Evolutionary conservation across 495 filamentous ascomycete genomes (phyloP).

Genomic region (Penicillium arizonense): DNA sequence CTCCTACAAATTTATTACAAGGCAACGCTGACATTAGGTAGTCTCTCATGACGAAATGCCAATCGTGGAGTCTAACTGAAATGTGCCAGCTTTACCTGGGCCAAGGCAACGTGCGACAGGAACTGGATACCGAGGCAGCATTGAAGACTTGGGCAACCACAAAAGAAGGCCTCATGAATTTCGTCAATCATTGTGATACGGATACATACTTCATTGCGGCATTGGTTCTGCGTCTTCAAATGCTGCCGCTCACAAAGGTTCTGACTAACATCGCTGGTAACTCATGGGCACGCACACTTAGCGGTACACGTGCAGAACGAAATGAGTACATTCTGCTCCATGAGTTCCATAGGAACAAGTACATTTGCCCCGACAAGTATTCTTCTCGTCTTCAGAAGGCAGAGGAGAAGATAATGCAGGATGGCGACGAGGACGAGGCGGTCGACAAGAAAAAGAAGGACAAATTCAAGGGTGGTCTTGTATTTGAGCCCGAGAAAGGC

Average conservation of each 20-base stretch:
- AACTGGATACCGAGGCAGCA: conserved; percentile 82
- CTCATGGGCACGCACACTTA: conserved; percentile 95
- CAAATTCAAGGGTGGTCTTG: conserved; percentile 96
- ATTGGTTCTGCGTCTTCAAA: conserved; percentile 80
- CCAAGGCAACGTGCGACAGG: conserved; percentile 63
- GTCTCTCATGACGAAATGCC: conserved; percentile 94
- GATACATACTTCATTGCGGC: conserved; percentile 97
- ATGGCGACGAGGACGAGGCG: conserved; percentile 67
- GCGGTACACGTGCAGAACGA: conserved; percentile 91
- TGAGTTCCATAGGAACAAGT: conserved; percentile 93
- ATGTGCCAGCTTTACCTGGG: conserved; percentile 92
- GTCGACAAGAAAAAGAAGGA: conserved; percentile 97
- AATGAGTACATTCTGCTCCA: conserved; percentile 99
- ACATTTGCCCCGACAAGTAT: conserved; percentile 94
- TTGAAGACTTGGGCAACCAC: conserved; percentile 85
- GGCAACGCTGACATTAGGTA: conserved; percentile 32
- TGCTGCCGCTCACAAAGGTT: conserved; percentile 90
- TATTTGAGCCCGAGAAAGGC: conserved; percentile 96
- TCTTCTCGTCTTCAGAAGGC: conserved; percentile 66
- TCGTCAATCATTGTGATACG: conserved; percentile 84
- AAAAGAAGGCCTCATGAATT: conserved; percentile 86
- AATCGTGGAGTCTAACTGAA: conserved; percentile 95
- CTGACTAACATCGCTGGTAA: conserved; percentile 96
- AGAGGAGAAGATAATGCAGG: conserved; percentile 57
- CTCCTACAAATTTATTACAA: background rate